These are phyloP conservation scores for Hygrocybe punicea DNA, from an alignment of 768 basidiomycete species.

Conservation along the genomic window DNA sequence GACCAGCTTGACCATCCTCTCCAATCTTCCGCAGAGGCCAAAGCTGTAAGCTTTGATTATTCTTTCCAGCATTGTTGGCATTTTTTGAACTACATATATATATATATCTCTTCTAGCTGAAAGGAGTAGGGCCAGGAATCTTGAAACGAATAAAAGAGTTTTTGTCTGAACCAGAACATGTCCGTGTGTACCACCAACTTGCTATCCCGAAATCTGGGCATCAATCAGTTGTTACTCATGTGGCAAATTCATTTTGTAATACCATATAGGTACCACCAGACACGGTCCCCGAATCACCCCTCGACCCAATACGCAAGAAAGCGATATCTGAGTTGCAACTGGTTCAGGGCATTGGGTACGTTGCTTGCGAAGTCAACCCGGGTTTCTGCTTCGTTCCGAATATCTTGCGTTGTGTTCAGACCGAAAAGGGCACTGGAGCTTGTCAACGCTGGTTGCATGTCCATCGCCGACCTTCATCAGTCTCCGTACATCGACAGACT, in stretches of 20 bases:
- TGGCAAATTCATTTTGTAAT: background rate
- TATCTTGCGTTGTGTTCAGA: slow-evolving; percentile 16
- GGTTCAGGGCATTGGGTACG: slow-evolving; percentile 51
- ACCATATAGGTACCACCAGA: background rate
- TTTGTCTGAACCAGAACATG: slow-evolving; percentile 19
- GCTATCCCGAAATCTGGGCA: background rate
- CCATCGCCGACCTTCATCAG: slow-evolving; percentile 40
- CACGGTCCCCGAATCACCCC: background rate
- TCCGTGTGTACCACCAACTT: slow-evolving; percentile 30
- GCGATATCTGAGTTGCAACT: slow-evolving; percentile 33
- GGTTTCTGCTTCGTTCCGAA: background rate
- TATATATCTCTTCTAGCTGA: slow-evolving; percentile 24
- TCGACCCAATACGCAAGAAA: slow-evolving; percentile 23
- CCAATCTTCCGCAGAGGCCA: slow-evolving; percentile 42
- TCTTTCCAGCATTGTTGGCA: background rate
- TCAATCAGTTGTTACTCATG: too few species aligned
- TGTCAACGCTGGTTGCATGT: slow-evolving; percentile 48
- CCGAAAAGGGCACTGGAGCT: slow-evolving; percentile 42
- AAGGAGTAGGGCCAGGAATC: slow-evolving; percentile 43
- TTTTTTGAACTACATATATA: too few species aligned
- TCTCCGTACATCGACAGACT: slow-evolving; percentile 41
- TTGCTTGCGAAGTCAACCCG: background rate
- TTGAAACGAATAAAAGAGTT: slow-evolving; percentile 44
- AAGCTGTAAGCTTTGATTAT: slow-evolving; percentile 26
- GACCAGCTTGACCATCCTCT: slow-evolving; percentile 41